Conservation (phyloP, 805 yeast genomes). For the Ogataea paraovalis region DNA sequence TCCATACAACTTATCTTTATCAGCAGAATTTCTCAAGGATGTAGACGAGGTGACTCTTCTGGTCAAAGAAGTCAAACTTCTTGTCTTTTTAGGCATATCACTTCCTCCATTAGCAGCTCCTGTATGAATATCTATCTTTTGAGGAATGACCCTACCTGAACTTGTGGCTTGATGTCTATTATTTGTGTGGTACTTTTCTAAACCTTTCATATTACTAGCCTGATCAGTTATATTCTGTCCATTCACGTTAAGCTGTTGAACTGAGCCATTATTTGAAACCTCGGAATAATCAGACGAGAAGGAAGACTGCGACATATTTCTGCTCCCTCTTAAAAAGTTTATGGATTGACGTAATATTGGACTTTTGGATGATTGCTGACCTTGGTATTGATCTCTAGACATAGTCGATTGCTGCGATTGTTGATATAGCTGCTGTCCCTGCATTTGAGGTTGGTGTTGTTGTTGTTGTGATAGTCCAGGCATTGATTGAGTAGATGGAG, state of each 20-base stretch:
- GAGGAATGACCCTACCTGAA: slow-evolving; percentile 44
- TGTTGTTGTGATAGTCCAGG: slow-evolving; percentile 1
- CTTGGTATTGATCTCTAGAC: slow-evolving; percentile 6
- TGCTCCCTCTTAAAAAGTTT: slow-evolving; percentile 30
- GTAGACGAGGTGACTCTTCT: slow-evolving; percentile 35
- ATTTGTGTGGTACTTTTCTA: slow-evolving; percentile 33
- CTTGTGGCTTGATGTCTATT: slow-evolving; percentile 35
- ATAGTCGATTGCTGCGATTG: slow-evolving; percentile 5
- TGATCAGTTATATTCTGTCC: background rate
- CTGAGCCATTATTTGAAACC: background rate
- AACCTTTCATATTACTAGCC: slow-evolving; percentile 12
- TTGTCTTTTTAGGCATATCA: slow-evolving; percentile 38
- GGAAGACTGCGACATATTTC: slow-evolving; percentile 23
- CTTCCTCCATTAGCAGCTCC: background rate
- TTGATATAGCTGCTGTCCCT: slow-evolving; percentile 1
- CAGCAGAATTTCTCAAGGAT: slow-evolving; percentile 29
- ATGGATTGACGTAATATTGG: slow-evolving; percentile 38
- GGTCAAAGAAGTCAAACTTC: slow-evolving; percentile 43
- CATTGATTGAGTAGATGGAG: slow-evolving; percentile 2
- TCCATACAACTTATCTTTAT: slow-evolving; percentile 27
- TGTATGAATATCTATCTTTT: slow-evolving; percentile 36
- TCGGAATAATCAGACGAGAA: slow-evolving; percentile 17
- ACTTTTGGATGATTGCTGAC: slow-evolving; percentile 20
- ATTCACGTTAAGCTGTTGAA: background rate
- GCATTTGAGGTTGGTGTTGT: slow-evolving; percentile 2